phyloP scores from a whole-genome alignment of 2,329 filamentous ascomycete species.

The Parastagonospora avenae region DNA sequence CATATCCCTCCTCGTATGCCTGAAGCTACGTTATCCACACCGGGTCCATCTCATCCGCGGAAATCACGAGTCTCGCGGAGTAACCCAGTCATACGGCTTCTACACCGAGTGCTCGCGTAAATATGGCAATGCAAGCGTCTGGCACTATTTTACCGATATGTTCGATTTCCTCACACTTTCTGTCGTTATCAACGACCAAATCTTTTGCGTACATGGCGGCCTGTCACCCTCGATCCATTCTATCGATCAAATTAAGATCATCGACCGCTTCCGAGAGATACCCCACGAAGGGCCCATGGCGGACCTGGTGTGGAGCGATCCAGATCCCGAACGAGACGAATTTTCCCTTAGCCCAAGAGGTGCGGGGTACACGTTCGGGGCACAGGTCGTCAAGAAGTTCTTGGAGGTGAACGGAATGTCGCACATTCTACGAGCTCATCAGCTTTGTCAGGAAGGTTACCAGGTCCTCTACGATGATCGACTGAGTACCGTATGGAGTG shows the following conservation, averaged over 20 bases:
- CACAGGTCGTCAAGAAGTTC: conserved; percentile 98
- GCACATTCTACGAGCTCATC: conserved; percentile 96
- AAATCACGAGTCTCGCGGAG: conserved; percentile 96
- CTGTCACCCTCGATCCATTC: conserved; percentile 78
- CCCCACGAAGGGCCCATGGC: conserved; percentile 99
- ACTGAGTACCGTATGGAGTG: conserved; percentile 94
- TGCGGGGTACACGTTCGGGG: conserved; percentile 95
- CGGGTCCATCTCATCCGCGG: conserved; percentile 95
- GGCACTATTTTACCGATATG: conserved; percentile 99
- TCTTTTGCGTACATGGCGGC: conserved; percentile 97
- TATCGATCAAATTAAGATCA: conserved; percentile 99
- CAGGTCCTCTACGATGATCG: conserved; percentile 95
- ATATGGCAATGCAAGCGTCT: conserved; percentile 97
- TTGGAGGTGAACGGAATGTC: conserved; percentile 97
- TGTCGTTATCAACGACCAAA: conserved; percentile 98
- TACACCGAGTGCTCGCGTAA: conserved; percentile 98
- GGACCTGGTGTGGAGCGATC: conserved; percentile 98
- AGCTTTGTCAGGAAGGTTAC: conserved; percentile 97
- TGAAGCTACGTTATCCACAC: conserved; percentile 95
- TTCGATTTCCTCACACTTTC: conserved; percentile 97
- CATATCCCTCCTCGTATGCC: conserved; percentile 94
- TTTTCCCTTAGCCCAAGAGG: conserved; percentile 93
- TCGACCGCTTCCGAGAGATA: conserved; percentile 97
- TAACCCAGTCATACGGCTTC: conserved; percentile 98
- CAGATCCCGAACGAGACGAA: conserved; percentile 95